phyloP scores from a whole-genome alignment of 2,329 filamentous ascomycete species.

The Xylariaceae sp. region DNA sequence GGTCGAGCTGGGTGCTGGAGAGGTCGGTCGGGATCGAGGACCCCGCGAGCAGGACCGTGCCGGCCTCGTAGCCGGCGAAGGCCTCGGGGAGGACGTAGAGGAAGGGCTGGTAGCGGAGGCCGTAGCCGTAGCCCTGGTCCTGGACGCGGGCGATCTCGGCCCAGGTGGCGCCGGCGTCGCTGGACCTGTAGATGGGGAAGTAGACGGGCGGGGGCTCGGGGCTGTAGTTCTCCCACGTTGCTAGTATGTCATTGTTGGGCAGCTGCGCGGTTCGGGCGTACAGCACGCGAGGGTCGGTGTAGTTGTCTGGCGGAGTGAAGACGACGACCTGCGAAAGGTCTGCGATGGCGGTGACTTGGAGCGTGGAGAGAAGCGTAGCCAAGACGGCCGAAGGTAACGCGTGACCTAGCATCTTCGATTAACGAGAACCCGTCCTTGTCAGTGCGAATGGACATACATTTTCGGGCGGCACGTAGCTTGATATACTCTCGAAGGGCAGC shows the following conservation, averaged over 20 bases:
- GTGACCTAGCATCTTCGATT: too few relatives aligned
- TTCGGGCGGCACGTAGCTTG: too few relatives aligned
- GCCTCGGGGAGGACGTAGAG: slow-evolving; percentile 56
- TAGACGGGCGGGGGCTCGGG: slow-evolving; percentile 41
- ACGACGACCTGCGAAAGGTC: slow-evolving; percentile 17
- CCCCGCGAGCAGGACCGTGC: slow-evolving; percentile 60
- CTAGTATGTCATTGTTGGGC: slow-evolving; percentile 41
- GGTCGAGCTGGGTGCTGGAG: slow-evolving; percentile 61
- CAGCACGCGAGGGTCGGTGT: slow-evolving; percentile 38
- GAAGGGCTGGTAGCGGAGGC: slow-evolving; percentile 65
- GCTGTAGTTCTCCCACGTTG: slow-evolving; percentile 54
- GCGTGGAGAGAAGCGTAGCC: too few relatives aligned
- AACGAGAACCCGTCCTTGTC: too few relatives aligned
- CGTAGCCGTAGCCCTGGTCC: slow-evolving; percentile 61
- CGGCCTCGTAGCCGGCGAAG: slow-evolving; percentile 54
- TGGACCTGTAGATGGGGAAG: slow-evolving; percentile 51
- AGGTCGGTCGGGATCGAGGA: slow-evolving; percentile 57
- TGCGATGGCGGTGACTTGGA: too few relatives aligned
- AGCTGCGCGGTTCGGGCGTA: slow-evolving; percentile 42
- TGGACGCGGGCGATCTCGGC: slow-evolving; percentile 57
- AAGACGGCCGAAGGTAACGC: too few relatives aligned
- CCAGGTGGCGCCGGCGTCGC: slow-evolving; percentile 58
- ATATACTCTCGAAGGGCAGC: too few relatives aligned
- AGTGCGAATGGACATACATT: too few relatives aligned
- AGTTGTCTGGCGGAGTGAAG: slow-evolving; percentile 39